Base-by-base conservation (phyloP, 805 yeast species). In the Yarrowia yakushimensis region DNA sequence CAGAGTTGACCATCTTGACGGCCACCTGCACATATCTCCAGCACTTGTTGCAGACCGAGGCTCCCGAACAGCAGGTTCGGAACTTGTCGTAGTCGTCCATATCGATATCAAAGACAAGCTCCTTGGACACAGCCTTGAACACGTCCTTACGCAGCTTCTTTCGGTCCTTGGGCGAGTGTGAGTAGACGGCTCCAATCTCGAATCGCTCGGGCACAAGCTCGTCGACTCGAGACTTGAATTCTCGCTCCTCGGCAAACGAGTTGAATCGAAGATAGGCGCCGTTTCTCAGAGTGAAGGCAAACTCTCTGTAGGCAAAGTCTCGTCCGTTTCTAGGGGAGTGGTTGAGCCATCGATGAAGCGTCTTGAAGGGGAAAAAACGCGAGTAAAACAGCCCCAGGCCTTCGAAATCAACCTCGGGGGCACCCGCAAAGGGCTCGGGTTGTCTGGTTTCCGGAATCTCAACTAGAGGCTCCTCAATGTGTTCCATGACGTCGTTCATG, bases 71-170 rank as follows among this genome's bases (percentile, higher is more conserved):
- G 74, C 99, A 94, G 0, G 97, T 93, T 76, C 99, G 85, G 67
- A 90, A 82, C 25, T 86, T 88, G 74, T 93, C 98, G 73, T 94
- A 94, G 77, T 94, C 99, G 25, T 97, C 94, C 79, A 94, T 84
- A 86, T 94, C 99, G 67, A 94, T 93, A 84, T 94, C 99, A 67
- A 94, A 87, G 7, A 92, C 97, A 63, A 94, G 79, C 72, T 94
- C 99, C 73, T 94, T 94, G 67, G 83, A 79, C 33, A 86, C 69
- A 0, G 99, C 94, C 69, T 84, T 85, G 86, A 91, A 83, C 22
- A 89, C 87, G 30, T 80, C 80, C 68, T 88, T 88, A 18, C 96
- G 83, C 9, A 85, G 79, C 33, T 37, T 27, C 69, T 89, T 92
- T 60, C 96, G 80, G 64, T 90, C 89, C 63, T 83, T 84, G n/a